These are phyloP conservation scores for Fusarium buxicola DNA, from an alignment of 2,329 filamentous ascomycete species.

Conservation along the genomic window DNA sequence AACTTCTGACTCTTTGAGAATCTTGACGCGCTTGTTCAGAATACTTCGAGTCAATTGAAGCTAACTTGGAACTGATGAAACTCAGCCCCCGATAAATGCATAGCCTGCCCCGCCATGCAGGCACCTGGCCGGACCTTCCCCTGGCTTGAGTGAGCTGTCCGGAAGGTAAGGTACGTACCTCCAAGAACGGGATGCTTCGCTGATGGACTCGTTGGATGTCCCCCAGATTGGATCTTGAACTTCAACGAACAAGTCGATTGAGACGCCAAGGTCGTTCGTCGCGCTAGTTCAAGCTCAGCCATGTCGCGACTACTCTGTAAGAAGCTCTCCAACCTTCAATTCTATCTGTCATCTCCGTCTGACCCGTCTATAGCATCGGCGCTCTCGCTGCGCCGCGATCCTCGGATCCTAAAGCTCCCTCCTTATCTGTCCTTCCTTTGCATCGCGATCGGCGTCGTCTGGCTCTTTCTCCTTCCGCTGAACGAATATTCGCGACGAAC, in stretches of 20 bases:
- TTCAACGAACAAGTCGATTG: conserved; percentile 29
- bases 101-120: conserved; percentile 37
- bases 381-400: conserved; percentile 80
- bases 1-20: too few species aligned
- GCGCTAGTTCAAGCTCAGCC: conserved; percentile 23
- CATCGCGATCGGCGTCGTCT: conserved; percentile 85
- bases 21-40: too few species aligned
- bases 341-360: not conserved
- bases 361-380: conserved; percentile 62
- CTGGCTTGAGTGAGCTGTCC: conserved; percentile 36
- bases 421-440: conserved; percentile 89
- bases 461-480: conserved; percentile 90
- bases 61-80: too few species aligned
- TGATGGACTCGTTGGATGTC: conserved; percentile 1
- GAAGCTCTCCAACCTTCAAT: conserved; percentile 33
- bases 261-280: conserved; percentile 23
- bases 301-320: conserved; percentile 69
- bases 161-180: conserved; percentile 41
- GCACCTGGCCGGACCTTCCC: conserved; percentile 25
- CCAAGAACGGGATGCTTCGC: conserved; percentile 9
- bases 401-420: conserved; percentile 83
- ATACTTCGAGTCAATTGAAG: too few species aligned
- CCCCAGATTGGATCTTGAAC: conserved; percentile 19
- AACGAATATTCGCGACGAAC: conserved; percentile 91
- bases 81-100: too few species aligned